These are phyloP conservation scores for Boletus rubescentipes DNA, from an alignment of 768 basidiomycete genomes.

Conservation along the genomic window DNA sequence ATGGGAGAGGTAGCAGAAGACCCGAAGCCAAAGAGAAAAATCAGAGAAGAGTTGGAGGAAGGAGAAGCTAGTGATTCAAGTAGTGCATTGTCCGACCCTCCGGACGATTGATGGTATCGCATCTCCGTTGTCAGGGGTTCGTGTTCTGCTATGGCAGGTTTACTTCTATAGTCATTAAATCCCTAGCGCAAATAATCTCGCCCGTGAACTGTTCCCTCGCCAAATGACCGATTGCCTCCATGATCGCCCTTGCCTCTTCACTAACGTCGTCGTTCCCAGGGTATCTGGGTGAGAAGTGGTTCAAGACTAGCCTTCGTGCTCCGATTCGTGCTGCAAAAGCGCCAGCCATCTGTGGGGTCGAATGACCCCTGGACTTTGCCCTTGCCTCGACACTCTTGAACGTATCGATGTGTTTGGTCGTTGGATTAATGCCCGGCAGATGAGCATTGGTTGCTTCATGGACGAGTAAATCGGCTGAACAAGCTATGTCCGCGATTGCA, in stretches of 20 bases:
- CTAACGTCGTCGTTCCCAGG: conserved; percentile 59
- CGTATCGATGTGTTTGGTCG: conserved; percentile 61
- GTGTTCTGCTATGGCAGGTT: conserved; percentile 29
- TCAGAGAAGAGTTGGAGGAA: conserved; percentile 76
- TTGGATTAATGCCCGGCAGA: conserved; percentile 60
- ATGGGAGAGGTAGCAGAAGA: conserved; percentile 90
- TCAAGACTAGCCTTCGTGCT: conserved; percentile 66
- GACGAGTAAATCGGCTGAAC: conserved; percentile 68
- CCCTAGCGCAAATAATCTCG: conserved; percentile 69
- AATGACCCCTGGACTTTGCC: conserved; percentile 79
- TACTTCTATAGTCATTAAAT: conserved; percentile 72
- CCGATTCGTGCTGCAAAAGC: conserved; percentile 66
- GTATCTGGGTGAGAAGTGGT: conserved; percentile 86
- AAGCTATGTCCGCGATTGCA: conserved; percentile 58
- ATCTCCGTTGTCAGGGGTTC: conserved; percentile 6
- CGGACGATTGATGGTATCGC: conserved; percentile 45
- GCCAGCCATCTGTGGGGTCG: conserved; percentile 90
- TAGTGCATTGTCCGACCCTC: conserved; percentile 74
- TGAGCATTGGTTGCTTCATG: conserved; percentile 92
- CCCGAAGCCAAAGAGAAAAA: conserved; percentile 56
- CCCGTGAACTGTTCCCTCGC: conserved; percentile 54
- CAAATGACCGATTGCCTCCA: conserved; percentile 60
- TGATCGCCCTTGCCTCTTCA: conserved; percentile 49
- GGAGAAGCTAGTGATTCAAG: conserved; percentile 83
- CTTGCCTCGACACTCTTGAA: conserved; percentile 59